Percentiles rank a stretch among this genome's conserved stretches.
phyloP scores from a whole-genome alignment of 2,329 filamentous ascomycete species.

The Coleophoma crateriformis region DNA sequence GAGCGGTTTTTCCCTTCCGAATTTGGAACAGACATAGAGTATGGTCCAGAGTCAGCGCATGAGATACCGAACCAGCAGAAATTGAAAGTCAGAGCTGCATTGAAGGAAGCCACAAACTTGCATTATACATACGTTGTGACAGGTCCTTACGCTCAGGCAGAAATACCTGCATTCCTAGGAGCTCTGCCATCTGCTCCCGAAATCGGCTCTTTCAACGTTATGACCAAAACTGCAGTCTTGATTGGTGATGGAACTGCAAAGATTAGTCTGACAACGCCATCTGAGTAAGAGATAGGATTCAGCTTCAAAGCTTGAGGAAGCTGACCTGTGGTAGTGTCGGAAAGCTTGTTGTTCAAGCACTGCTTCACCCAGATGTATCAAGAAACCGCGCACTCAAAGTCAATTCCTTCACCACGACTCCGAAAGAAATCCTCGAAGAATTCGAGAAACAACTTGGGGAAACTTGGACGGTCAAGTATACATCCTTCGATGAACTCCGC shows the following conservation, averaged over 20 bases:
- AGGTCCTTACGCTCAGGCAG: slow-evolving; percentile 55
- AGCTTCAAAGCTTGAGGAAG: background rate
- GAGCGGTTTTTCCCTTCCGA: no score
- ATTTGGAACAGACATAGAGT: no score
- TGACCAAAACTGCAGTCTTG: slow-evolving; percentile 51
- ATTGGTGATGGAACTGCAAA: slow-evolving; percentile 55
- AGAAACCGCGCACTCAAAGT: slow-evolving; percentile 28
- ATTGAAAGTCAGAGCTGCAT: slow-evolving; percentile 58
- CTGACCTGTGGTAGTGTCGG: slow-evolving; percentile 36
- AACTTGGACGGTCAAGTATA: slow-evolving; percentile 27
- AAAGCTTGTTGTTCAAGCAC: slow-evolving; percentile 26
- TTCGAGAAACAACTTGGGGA: slow-evolving; percentile 28
- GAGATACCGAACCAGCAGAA: slow-evolving; percentile 45
- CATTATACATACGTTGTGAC: slow-evolving; percentile 65
- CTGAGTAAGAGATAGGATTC: slow-evolving; percentile 47
- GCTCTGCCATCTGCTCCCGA: slow-evolving; percentile 10
- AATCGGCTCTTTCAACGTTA: slow-evolving; percentile 54
- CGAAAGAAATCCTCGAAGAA: slow-evolving; percentile 28
- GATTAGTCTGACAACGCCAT: slow-evolving; percentile 66
- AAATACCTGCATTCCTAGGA: background rate
- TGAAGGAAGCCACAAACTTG: slow-evolving; percentile 47
- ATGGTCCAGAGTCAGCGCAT: no score
- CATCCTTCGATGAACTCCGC: slow-evolving; percentile 34
- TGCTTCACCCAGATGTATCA: slow-evolving; percentile 29
- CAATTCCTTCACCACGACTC: slow-evolving; percentile 29